Base-by-base conservation (phyloP, 495 filamentous ascomycete species). In the Podospora pseudopauciseta region DNA sequence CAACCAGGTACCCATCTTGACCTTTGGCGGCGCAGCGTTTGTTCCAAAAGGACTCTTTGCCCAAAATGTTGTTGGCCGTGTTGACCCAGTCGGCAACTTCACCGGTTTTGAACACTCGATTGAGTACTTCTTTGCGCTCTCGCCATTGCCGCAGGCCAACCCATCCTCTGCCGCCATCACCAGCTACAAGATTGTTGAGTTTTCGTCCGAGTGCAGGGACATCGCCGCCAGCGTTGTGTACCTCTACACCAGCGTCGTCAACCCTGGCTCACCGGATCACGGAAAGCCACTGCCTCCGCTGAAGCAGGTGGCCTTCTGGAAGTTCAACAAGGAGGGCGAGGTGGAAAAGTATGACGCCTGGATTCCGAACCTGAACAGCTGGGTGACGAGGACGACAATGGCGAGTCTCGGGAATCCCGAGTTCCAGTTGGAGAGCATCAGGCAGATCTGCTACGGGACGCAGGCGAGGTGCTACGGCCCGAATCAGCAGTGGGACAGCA, bases 101-200 rank as follows among this genome's bases (percentile, higher is more conserved):
- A 67, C 66, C 15, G 75, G 75, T 30, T 79, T 80, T 64, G 72
- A 80, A 49, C 69, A 79, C 34, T 78, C 75, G 26, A 76, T 79
- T 68, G 78, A 80, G 72, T 80, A 75, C 68, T 80, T 80, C 49
- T 80, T 80, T 56, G 76, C 76, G 28, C 74, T 79, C 5, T 67
- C 77, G 26, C 77, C 76, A n/a, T 64, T 79, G 11, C 77, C 77
- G 3, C 65, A 69, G 65, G 70, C 64, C 27, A 75, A 76, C 62
- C 59, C 71, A 2, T 68, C 63, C 6, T 67, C 64, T 11, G 71
- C 73, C 18, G 76, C 76, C 61, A 77, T 78, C 69, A 74, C 76
- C 16, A 61, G 71, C 65, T 71, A 71, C 66, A 34, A 72, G n/a
- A 78, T 79, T 68, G 74, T 72, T 65, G 75, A 78, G 64, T 79